Conservation (phyloP, 768 basidiomycete species). For the Kwoniella heveanensis region DNA sequence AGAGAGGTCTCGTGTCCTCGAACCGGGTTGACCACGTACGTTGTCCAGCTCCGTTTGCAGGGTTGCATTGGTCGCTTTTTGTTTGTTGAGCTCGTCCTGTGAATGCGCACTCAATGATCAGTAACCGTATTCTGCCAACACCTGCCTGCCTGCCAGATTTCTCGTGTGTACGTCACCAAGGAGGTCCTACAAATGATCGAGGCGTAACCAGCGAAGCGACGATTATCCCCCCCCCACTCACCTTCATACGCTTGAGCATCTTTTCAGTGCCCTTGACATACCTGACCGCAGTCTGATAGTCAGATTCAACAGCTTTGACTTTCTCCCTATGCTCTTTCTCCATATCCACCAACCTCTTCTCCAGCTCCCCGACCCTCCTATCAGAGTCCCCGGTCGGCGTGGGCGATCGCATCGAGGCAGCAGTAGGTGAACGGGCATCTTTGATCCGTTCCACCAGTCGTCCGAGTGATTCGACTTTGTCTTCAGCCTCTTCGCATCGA, state of each 20-base stretch:
- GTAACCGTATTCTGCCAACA: neutral
- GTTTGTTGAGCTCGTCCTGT: slow-evolving; percentile 73
- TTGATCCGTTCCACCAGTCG: slow-evolving; percentile 69
- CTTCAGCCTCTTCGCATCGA: slow-evolving; percentile 73
- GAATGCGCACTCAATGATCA: neutral
- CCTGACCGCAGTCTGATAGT: slow-evolving; percentile 94
- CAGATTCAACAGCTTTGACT: slow-evolving; percentile 86
- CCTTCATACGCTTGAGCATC: slow-evolving; percentile 95
- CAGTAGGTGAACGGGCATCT: slow-evolving; percentile 63
- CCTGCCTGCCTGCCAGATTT: no score
- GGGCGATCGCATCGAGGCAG: slow-evolving; percentile 54
- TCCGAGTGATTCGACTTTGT: slow-evolving; percentile 67
- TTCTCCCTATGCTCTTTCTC: slow-evolving; percentile 76
- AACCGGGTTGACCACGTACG: slow-evolving; percentile 64
- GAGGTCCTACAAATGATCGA: no score
- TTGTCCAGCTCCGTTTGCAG: slow-evolving; percentile 84
- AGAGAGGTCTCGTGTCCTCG: slow-evolving; percentile 53
- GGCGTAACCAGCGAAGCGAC: no score
- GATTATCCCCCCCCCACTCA: no score
- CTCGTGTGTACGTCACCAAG: no score
- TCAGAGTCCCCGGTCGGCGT: slow-evolving; percentile 49
- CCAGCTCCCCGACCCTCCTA: slow-evolving; percentile 67
- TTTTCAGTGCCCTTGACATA: slow-evolving; percentile 99
- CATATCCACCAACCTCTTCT: slow-evolving; percentile 75
- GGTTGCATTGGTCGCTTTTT: slow-evolving; percentile 75